Evolutionary conservation across 495 filamentous ascomycete genomes (phyloP).

Genomic region (Corynascus novoguineensis): DNA sequence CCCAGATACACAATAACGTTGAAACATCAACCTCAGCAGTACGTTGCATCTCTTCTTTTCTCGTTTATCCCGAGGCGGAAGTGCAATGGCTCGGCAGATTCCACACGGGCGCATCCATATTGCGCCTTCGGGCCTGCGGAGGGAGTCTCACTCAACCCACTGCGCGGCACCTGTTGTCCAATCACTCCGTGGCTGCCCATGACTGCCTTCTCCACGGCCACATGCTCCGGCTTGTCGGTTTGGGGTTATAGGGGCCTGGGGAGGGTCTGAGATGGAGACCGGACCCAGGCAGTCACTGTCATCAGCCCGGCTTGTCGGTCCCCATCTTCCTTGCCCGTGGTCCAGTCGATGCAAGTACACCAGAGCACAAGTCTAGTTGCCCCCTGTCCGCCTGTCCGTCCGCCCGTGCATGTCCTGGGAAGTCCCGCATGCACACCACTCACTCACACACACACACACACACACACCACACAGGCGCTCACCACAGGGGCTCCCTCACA

Average conservation of each 20-base stretch:
- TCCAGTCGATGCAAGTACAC: not conserved
- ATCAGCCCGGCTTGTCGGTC: no score
- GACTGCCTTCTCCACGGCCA: conserved; percentile 22
- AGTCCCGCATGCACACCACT: conserved; percentile 16
- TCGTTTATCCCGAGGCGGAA: not conserved
- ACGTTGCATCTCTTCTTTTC: conserved; percentile 20
- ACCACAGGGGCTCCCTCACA: conserved; percentile 1
- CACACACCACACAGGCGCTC: not conserved
- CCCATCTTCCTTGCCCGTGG: no score
- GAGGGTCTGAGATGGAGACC: no score
- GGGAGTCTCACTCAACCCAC: conserved; percentile 29
- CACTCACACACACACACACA: no score
- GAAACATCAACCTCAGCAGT: conserved; percentile 5
- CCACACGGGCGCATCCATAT: conserved; percentile 27
- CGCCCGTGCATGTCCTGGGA: not conserved
- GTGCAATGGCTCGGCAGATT: conserved; percentile 38
- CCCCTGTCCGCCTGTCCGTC: not conserved
- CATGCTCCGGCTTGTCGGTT: conserved; percentile 15
- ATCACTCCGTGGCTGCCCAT: conserved; percentile 28
- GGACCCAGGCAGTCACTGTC: no score
- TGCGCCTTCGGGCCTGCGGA: conserved; percentile 42
- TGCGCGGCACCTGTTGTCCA: conserved; percentile 28
- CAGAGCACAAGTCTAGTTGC: not conserved
- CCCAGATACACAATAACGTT: no score
- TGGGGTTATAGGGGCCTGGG: no score